Base-by-base conservation (phyloP, 2,329 filamentous ascomycete genomes). In the Penicillium sp. region DNA sequence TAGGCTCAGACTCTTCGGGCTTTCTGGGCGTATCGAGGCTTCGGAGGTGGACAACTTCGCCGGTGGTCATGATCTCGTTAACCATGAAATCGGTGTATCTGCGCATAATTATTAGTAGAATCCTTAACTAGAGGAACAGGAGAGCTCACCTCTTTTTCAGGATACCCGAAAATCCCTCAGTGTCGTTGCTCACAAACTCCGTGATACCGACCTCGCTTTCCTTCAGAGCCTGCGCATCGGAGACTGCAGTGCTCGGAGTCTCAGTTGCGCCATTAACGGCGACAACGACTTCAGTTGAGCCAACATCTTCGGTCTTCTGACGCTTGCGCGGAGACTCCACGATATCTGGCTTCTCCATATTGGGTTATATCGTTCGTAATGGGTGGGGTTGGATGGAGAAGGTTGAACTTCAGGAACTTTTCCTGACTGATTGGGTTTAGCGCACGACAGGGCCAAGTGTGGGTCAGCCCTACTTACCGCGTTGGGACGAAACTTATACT, bases 31-130 rank as follows among this genome's bases (percentile, higher is more conserved):
- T 68, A 19, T 67, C 65, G 17, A 82, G 74, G 53, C 80, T 82
- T 57, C 75, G 80, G 49, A 97, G 79, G 73, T 93, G 91, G 52
- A 94, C 74, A 15, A 96, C 90, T 54, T 86, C 77, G 17, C 92
- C 92, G 69, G 89, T 84, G 31, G 87, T 86, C 21, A 84, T 79
- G 61, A 97, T 93, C 75, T 97, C 93, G 70, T 96, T 93, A 67
- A 97, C 93, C 66, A 94, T 81, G 68, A 97, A 97, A 73, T 97
- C 93, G 4, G 92, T 93, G 74, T 93, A 97, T 64, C 91, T 86
- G 56, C 21, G 29, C 13, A 17, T 49, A n/a, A 51, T 7, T 54
- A 23, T 55, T 41, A 62, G 53, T 27, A 9, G 33, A 46, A 58
- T 37, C 35, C 37, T 21, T 13, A 45, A 40, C 19, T 55, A 6